Evolutionary conservation across 805 yeast species (phyloP).

Genomic region (Vanderwaltozyma polyspora): DNA sequence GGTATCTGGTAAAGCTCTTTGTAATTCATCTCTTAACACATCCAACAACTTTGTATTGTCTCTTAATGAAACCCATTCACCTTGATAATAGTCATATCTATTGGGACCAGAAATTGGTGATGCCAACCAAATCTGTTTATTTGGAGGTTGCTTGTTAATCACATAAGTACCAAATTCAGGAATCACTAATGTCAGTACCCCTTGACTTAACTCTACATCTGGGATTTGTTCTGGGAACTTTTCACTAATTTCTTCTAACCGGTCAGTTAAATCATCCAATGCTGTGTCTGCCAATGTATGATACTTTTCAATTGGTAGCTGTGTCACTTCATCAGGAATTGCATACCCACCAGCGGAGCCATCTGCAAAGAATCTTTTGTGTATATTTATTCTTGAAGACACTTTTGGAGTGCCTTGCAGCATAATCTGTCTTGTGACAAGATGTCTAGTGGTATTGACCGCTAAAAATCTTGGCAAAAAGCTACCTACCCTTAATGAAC

Average conservation of each 20-base stretch:
- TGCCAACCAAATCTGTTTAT: conserved; percentile 90
- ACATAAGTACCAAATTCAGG: conserved; percentile 78
- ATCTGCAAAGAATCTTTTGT: background rate
- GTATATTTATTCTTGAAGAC: too few species aligned
- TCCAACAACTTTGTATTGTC: conserved; percentile 42
- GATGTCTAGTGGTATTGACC: too few species aligned
- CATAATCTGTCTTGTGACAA: too few species aligned
- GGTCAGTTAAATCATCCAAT: conserved; percentile 56
- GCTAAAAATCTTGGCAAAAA: too few species aligned
- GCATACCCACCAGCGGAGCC: conserved; percentile 42
- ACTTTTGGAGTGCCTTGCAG: too few species aligned
- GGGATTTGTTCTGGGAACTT: conserved; percentile 51
- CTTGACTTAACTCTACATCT: conserved; percentile 61
- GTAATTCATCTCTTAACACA: conserved; percentile 41
- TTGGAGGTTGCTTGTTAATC: conserved; percentile 94
- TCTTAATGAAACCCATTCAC: conserved; percentile 70
- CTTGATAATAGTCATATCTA: conserved; percentile 60
- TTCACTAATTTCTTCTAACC: conserved; percentile 59
- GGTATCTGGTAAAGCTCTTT: too few species aligned
- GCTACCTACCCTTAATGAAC: too few species aligned
- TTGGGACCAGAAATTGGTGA: conserved; percentile 94
- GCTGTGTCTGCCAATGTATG: conserved; percentile 55
- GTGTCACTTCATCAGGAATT: conserved; percentile 41
- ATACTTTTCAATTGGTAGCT: conserved; percentile 42
- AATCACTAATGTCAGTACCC: conserved; percentile 67